A percentile compares a stretch with the other conserved stretches of the same genome.
phyloP scores from a whole-genome alignment of 2,329 filamentous ascomycete species.

The Eutypella sp. region DNA sequence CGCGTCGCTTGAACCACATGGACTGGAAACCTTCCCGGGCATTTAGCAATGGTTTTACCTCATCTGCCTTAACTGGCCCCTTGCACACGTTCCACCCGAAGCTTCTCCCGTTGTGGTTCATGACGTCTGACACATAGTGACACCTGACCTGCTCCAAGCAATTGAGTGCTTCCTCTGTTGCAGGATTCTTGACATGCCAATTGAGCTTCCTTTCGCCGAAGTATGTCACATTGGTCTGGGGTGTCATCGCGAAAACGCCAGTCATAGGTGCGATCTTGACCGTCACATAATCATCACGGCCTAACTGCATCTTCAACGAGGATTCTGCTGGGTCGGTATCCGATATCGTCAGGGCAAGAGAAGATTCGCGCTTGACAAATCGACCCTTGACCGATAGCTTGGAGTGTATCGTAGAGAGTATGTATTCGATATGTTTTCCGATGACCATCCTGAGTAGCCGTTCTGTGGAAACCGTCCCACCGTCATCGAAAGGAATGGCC shows the following conservation, averaged over 20 bases:
- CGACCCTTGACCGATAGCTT: constrained; percentile 56
- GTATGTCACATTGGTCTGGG: constrained; percentile 51
- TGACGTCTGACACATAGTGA: constrained; percentile 54
- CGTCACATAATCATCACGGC: constrained; percentile 52
- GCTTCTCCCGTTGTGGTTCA: constrained; percentile 55
- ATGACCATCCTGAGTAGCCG: constrained; percentile 68
- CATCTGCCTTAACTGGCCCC: constrained; percentile 45
- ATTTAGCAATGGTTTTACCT: constrained; percentile 56
- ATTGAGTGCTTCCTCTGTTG: constrained; percentile 51
- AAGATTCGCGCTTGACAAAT: constrained; percentile 55
- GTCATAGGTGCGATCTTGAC: constrained; percentile 72
- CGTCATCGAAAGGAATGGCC: constrained; percentile 65
- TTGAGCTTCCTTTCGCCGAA: constrained; percentile 64
- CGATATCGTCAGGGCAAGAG: constrained; percentile 54
- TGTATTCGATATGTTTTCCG: constrained; percentile 66
- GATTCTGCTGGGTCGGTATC: constrained; percentile 61
- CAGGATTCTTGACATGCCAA: constrained; percentile 45
- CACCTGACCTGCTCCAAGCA: constrained; percentile 60
- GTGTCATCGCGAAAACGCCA: constrained; percentile 68
- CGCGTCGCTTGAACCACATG: constrained; percentile 63
- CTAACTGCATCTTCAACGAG: constrained; percentile 63
- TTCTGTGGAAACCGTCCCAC: constrained; percentile 66
- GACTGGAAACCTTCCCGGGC: constrained; percentile 59
- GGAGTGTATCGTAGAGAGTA: constrained; percentile 62
- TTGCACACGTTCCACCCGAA: constrained; percentile 58